A percentile compares a stretch with the other conserved stretches of the same genome.
These are phyloP conservation scores for Xylaria polymorpha DNA, from an alignment of 2,329 filamentous ascomycete species.

Conservation along the genomic window DNA sequence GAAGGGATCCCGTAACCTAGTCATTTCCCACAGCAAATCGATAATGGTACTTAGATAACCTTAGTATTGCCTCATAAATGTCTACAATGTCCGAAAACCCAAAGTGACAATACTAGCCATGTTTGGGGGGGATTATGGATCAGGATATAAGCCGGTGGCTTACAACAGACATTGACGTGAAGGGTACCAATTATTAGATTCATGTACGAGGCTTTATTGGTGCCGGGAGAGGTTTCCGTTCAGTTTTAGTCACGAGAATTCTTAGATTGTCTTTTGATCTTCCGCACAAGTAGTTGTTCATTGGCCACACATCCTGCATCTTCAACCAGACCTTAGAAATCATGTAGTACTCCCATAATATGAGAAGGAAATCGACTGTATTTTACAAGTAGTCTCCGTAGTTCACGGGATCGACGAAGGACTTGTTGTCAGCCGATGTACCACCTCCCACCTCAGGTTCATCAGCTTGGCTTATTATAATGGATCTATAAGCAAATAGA, in stretches of 20 bases:
- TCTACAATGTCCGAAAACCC: neutral
- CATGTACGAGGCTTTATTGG: neutral
- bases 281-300: neutral
- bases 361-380: neutral
- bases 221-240: neutral
- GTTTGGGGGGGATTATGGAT: neutral
- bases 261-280: neutral
- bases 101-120: neutral
- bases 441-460: too few relatives aligned
- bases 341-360: neutral
- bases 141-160: too few relatives aligned
- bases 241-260: neutral
- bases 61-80: neutral
- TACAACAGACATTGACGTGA: neutral
- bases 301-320: neutral
- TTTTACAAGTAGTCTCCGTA: too few relatives aligned
- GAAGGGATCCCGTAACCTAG: neutral
- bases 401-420: too few relatives aligned
- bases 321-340: neutral
- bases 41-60: neutral
- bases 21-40: conserved; percentile 3
- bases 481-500: neutral
- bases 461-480: neutral
- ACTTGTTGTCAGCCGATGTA: neutral
- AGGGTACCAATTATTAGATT: neutral